Percentiles rank a stretch among this genome's conserved stretches.
Conservation (phyloP, 371 early-diverging fungal species). For the Mucor lusitanicus region DNA sequence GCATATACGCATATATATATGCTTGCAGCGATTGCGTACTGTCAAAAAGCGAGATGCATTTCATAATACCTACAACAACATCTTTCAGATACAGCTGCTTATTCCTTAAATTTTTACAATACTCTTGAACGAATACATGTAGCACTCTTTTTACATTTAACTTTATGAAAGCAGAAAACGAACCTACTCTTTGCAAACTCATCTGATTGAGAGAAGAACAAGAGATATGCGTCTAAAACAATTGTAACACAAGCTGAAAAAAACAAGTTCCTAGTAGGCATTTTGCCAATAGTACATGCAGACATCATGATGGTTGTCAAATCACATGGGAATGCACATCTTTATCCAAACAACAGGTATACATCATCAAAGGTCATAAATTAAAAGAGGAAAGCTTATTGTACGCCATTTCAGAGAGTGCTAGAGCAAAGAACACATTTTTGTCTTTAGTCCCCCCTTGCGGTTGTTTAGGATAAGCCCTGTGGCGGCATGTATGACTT, state of each 20-base stretch:
- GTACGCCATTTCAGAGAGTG: neutral
- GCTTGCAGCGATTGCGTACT: too few relatives aligned
- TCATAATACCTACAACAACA: too few relatives aligned
- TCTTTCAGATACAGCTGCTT: too few relatives aligned
- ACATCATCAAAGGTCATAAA: neutral
- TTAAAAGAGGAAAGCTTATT: neutral
- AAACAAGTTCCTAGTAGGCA: neutral
- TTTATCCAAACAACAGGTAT: neutral
- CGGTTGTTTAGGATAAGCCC: constrained; percentile 10
- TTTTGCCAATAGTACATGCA: neutral
- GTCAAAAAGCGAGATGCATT: too few relatives aligned
- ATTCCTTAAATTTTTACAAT: too few relatives aligned
- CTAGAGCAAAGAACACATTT: constrained; percentile 17
- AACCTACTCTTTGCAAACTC: too few relatives aligned
- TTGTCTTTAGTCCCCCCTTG: constrained; percentile 12
- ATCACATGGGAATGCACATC: neutral
- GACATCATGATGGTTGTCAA: neutral
- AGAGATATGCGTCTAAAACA: neutral
- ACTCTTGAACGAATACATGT: too few relatives aligned
- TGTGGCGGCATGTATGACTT: constrained; percentile 21
- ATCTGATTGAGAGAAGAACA: neutral
- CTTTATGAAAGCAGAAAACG: too few relatives aligned
- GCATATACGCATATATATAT: too few relatives aligned
- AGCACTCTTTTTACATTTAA: too few relatives aligned
- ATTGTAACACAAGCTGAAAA: neutral